Evolutionary conservation across 2,329 filamentous ascomycete species (phyloP).

Genomic region (Arthrinium phaeospermum): DNA sequence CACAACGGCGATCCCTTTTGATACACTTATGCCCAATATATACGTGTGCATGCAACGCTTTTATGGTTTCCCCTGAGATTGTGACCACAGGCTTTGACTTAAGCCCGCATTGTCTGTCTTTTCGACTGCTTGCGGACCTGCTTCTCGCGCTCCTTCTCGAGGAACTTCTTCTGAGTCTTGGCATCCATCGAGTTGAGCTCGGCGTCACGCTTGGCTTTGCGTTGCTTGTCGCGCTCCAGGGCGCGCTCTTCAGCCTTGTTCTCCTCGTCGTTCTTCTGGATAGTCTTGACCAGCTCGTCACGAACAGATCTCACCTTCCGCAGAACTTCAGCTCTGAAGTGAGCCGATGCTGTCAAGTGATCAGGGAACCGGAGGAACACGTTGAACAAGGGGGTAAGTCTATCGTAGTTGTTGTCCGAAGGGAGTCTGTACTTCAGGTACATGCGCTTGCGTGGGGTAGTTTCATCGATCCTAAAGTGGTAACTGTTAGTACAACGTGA

Average conservation of each 20-base stretch:
- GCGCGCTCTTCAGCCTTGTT: slow-evolving; percentile 80
- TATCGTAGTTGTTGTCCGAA: slow-evolving; percentile 65
- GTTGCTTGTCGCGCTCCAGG: slow-evolving; percentile 73
- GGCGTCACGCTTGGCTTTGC: slow-evolving; percentile 88
- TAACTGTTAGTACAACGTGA: slow-evolving; percentile 19
- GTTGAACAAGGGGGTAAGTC: slow-evolving; percentile 75
- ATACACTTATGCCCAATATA: slow-evolving; percentile 4
- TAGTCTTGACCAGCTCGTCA: slow-evolving; percentile 79
- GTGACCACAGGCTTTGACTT: slow-evolving; percentile 24
- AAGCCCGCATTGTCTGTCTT: slow-evolving; percentile 60
- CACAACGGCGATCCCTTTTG: background rate
- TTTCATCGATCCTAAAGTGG: slow-evolving; percentile 75
- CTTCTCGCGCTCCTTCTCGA: slow-evolving; percentile 81
- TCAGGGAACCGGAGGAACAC: slow-evolving; percentile 88
- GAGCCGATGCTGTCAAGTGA: slow-evolving; percentile 73
- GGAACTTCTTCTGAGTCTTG: slow-evolving; percentile 84
- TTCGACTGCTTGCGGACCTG: slow-evolving; percentile 63
- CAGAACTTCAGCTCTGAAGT: slow-evolving; percentile 89
- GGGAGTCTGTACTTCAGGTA: slow-evolving; percentile 78
- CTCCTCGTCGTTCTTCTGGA: slow-evolving; percentile 81
- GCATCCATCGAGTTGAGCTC: slow-evolving; percentile 78
- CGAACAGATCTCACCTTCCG: slow-evolving; percentile 83
- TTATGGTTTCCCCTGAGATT: background rate
- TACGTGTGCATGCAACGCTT: slow-evolving; percentile 1
- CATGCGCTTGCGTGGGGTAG: slow-evolving; percentile 82